Evolutionary conservation across 2,329 filamentous ascomycete species (phyloP).

Genomic region (Aureobasidium lini): DNA sequence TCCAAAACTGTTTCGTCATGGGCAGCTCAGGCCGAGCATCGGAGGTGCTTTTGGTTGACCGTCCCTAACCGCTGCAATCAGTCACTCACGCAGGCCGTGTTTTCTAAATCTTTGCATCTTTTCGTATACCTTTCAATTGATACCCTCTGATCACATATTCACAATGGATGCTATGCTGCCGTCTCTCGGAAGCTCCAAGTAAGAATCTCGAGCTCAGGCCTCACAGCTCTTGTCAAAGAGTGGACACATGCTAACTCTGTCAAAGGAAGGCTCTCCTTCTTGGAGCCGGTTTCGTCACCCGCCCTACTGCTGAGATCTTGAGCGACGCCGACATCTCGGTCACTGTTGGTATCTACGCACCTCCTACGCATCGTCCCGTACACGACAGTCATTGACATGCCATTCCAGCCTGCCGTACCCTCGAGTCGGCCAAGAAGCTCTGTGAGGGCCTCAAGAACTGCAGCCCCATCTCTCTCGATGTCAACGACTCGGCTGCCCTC

Average conservation of each 20-base stretch:
- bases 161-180: constrained; percentile 32
- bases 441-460: constrained; percentile 64
- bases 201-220: constrained; percentile 17
- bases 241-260: not conserved
- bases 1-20: not conserved
- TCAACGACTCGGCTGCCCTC: constrained; percentile 66
- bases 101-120: not conserved
- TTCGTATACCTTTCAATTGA: constrained; percentile 1
- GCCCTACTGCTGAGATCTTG: constrained; percentile 53
- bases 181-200: constrained; percentile 26
- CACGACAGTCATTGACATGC: not conserved
- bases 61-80: not conserved
- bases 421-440: constrained; percentile 69
- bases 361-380: not conserved
- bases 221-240: not conserved
- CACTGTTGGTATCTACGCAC: constrained; percentile 42
- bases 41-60: not conserved
- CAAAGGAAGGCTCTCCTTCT: constrained; percentile 41
- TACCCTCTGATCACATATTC: constrained; percentile 3
- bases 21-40: not conserved
- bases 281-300: constrained; percentile 47
- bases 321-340: constrained; percentile 50
- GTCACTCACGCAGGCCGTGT: constrained; percentile 16
- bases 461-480: constrained; percentile 74
- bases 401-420: constrained; percentile 65